phyloP scores from a whole-genome alignment of 2,329 filamentous ascomycete species.

The Apiospora rasikravindrae region DNA sequence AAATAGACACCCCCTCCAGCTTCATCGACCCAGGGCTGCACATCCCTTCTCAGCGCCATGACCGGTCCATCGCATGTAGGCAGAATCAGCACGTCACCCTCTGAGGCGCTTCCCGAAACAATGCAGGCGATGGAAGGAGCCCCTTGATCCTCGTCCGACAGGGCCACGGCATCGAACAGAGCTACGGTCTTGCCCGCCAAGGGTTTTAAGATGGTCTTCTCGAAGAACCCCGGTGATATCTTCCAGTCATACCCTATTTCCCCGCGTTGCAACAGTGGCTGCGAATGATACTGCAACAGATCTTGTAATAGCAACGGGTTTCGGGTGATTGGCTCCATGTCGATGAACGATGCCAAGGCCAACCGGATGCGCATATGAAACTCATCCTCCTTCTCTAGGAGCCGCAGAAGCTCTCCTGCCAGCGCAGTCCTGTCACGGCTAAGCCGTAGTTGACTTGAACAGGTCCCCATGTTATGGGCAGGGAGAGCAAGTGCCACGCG shows the following conservation, averaged over 20 bases:
- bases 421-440: background rate
- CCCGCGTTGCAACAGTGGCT: background rate
- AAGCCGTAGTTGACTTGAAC: background rate
- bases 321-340: background rate
- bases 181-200: background rate
- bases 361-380: background rate
- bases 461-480: background rate
- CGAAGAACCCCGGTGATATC: background rate
- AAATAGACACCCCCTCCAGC: background rate
- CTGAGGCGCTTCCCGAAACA: background rate
- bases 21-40: background rate
- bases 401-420: background rate
- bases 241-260: background rate
- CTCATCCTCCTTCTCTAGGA: background rate
- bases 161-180: background rate
- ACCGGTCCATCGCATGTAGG: background rate
- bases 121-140: background rate
- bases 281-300: background rate
- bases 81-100: background rate
- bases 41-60: background rate
- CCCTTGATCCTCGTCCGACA: background rate
- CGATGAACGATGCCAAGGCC: background rate
- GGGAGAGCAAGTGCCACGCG: background rate
- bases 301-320: background rate
- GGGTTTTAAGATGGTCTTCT: background rate